These are phyloP conservation scores for Suhomyces emberorum DNA, from an alignment of 805 yeast genomes.

Conservation along the genomic window DNA sequence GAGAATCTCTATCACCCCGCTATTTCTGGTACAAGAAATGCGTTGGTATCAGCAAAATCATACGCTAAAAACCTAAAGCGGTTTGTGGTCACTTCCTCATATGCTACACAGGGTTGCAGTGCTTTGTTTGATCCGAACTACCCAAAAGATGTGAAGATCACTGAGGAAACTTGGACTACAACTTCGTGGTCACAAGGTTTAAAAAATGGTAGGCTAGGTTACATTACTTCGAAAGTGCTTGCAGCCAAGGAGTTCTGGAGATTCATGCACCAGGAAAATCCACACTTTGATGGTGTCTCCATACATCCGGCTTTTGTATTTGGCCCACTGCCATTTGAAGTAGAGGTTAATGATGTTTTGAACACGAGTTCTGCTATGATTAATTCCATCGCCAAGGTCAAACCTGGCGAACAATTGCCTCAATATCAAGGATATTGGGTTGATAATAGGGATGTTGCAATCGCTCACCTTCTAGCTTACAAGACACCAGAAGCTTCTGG, in stretches of 20 bases:
- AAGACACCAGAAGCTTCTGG: slow-evolving; percentile 12
- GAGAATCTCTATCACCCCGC: slow-evolving; percentile 27
- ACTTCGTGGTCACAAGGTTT: slow-evolving; percentile 49
- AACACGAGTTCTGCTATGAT: slow-evolving; percentile 18
- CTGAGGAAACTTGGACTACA: slow-evolving; percentile 53
- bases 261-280: slow-evolving; percentile 34
- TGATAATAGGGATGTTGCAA: slow-evolving; percentile 14
- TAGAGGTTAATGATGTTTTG: slow-evolving; percentile 16
- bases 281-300: slow-evolving; percentile 19
- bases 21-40: slow-evolving; percentile 26
- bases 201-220: slow-evolving; percentile 40
- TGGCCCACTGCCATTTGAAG: slow-evolving; percentile 38
- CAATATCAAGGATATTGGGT: slow-evolving; percentile 16
- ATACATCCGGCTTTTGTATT: slow-evolving; percentile 39
- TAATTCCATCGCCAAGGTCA: slow-evolving; percentile 13
- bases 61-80: slow-evolving; percentile 16
- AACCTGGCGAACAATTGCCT: slow-evolving; percentile 12
- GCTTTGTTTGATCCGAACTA: too few species aligned
- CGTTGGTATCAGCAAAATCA: slow-evolving; percentile 16
- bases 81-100: slow-evolving; percentile 25
- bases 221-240: slow-evolving; percentile 55
- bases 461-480: slow-evolving; percentile 13
- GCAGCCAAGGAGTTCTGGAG: slow-evolving; percentile 66
- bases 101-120: too few species aligned
- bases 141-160: too few species aligned